A percentile compares a stretch with the other conserved stretches of the same genome.
These are phyloP conservation scores for Penicillium griseofulvum DNA, from an alignment of 2,329 filamentous ascomycete genomes.

Conservation along the genomic window DNA sequence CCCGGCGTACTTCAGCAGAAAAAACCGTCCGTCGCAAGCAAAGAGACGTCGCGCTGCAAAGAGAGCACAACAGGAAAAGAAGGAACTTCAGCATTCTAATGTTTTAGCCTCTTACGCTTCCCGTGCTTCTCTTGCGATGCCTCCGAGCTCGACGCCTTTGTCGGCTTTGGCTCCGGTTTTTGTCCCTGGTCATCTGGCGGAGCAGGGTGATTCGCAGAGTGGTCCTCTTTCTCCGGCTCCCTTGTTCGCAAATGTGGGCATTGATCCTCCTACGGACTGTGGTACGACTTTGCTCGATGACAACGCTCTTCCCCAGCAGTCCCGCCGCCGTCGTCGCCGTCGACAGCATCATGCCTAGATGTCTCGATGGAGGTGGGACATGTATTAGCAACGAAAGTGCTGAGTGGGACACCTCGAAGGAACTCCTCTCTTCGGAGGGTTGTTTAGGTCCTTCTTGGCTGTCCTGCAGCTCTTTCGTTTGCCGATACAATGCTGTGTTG, in stretches of 20 bases:
- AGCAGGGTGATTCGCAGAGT: background rate
- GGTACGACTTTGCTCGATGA: background rate
- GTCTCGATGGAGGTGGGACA: background rate
- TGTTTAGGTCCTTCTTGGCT: background rate
- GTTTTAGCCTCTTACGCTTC: background rate
- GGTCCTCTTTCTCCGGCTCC: background rate
- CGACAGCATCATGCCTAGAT: background rate
- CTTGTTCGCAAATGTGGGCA: background rate
- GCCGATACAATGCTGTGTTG: background rate
- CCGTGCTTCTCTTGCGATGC: background rate
- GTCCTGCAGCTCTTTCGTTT: background rate
- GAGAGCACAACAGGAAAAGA: background rate
- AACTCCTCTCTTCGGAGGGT: background rate
- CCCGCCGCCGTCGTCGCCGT: background rate
- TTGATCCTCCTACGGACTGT: background rate
- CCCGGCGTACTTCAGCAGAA: background rate
- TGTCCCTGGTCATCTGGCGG: background rate
- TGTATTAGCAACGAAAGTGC: background rate
- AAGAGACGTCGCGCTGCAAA: background rate
- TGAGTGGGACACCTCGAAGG: background rate
- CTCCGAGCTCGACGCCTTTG: background rate
- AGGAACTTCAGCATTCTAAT: background rate
- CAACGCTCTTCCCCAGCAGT: background rate
- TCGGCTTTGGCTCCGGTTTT: conserved; percentile 4
- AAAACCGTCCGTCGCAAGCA: conserved; percentile 2